These are phyloP conservation scores for Phaffomyces antillensis DNA, from an alignment of 805 yeast genomes.

Conservation along the genomic window DNA sequence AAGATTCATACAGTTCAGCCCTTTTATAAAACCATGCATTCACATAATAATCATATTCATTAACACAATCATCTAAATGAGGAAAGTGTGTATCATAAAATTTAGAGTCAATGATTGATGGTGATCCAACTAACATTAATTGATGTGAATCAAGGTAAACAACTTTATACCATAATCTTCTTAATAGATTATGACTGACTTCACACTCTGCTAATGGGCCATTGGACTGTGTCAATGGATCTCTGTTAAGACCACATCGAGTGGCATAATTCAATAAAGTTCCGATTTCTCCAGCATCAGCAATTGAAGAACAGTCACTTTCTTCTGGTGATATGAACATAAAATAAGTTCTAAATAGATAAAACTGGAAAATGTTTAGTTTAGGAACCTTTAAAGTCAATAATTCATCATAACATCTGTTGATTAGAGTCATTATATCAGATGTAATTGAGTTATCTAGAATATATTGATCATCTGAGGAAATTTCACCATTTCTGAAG, in stretches of 20 bases:
- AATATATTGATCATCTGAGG: constrained; percentile 14
- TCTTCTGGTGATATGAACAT: constrained; percentile 19
- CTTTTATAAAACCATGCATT: constrained; percentile 13
- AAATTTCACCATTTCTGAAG: background rate
- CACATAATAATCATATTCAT: constrained; percentile 15
- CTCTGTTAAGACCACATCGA: constrained; percentile 18
- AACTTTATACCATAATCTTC: constrained; percentile 21
- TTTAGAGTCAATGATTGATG: constrained; percentile 16
- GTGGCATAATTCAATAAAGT: constrained; percentile 17
- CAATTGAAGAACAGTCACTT: constrained; percentile 17
- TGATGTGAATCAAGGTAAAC: constrained; percentile 17
- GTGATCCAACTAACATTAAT: constrained; percentile 16
- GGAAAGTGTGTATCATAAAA: constrained; percentile 22
- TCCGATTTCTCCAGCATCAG: constrained; percentile 15
- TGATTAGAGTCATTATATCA: constrained; percentile 6
- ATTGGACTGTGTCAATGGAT: constrained; percentile 7
- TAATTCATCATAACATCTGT: constrained; percentile 13
- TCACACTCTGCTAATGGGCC: background rate
- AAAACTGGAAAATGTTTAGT: constrained; percentile 17
- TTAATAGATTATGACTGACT: constrained; percentile 12
- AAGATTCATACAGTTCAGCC: constrained; percentile 9
- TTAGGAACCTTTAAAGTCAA: constrained; percentile 9
- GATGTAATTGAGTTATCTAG: constrained; percentile 12
- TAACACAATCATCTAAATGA: constrained; percentile 16
- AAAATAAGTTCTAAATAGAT: constrained; percentile 12